Conservation (phyloP, 2,329 filamentous ascomycete genomes). For the Exophiala aquamarina region DNA sequence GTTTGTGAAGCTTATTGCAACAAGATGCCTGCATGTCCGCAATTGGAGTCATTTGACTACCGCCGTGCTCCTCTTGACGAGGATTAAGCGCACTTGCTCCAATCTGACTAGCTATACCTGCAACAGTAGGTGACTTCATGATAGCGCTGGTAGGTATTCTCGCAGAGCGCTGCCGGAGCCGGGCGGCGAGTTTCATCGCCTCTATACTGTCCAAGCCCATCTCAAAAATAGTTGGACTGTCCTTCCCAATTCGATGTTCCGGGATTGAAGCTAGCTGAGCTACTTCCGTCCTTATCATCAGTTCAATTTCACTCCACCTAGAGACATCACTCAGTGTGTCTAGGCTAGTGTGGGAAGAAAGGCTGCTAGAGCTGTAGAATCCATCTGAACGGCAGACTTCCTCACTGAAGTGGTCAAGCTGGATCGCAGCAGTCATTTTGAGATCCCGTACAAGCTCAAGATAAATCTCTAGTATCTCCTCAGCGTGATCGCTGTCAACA, state of each 20-base stretch:
- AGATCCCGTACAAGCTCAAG: conserved; percentile 15
- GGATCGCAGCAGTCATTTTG: background rate
- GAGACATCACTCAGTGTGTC: conserved; percentile 40
- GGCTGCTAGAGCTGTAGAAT: too few species aligned
- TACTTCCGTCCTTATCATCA: conserved; percentile 60
- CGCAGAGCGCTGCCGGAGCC: conserved; percentile 62
- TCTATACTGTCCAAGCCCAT: conserved; percentile 92
- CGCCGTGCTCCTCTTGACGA: background rate
- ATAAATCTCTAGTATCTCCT: conserved; percentile 45
- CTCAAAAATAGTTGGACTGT: conserved; percentile 67
- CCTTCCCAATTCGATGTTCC: conserved; percentile 52
- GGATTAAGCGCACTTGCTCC: background rate
- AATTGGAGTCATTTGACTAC: conserved; percentile 18
- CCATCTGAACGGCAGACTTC: too few species aligned
- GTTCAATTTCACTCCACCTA: conserved; percentile 59
- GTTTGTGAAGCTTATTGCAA: conserved; percentile 37
- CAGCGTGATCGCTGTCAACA: conserved; percentile 36
- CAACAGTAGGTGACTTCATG: conserved; percentile 69
- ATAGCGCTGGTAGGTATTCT: conserved; percentile 71
- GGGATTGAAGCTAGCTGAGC: conserved; percentile 60
- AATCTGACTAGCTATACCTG: conserved; percentile 52
- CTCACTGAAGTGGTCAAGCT: conserved; percentile 12
- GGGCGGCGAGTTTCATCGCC: conserved; percentile 76
- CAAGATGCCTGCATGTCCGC: conserved; percentile 34
- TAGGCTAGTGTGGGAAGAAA: too few species aligned